Evolutionary conservation across 345 rosid species (phyloP), one percentile per base, ranked within the genome.

Genomic region (Abelmoschus esculentus): DNA sequence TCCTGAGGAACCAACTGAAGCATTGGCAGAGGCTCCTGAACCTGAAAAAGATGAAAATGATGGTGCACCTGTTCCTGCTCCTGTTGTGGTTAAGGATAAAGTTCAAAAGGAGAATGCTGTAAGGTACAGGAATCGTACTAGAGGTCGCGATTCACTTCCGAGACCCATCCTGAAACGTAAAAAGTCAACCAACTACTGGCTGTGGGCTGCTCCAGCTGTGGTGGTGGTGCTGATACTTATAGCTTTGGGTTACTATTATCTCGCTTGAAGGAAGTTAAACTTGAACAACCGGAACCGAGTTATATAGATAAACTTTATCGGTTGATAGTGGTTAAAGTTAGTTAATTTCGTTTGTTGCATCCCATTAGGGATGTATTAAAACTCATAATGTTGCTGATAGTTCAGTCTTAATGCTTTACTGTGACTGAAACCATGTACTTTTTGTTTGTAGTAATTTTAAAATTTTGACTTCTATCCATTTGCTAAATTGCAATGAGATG

Each of bases 171-270:
- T 83, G 76, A 90, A 81, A 88, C 84, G 87, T 74, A 96, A 84
- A 78, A 91, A 85, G 82, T 64, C 92, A 2, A 83, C 82, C 7
- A 89, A 87, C 79, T 85, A 91, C 83, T 88, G 87, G 98, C 29
- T 79, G n/a, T 88, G 83, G 80, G 96, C 79, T 17, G 90, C 77
- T 47, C 82, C 89, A 32, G 93, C 87, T 32, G 89, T 84, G 7
- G 50, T 84, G 62, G 79, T 79, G 66, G 86, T 80, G 59, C 68
- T 87, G 76, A 6, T 89, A 74, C 61, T 86, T 52, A 40, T 84
- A n/a, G 81, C 66, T 6, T 74, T 85, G 12, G 86, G 77, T 47
- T 95, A 86, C 85, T 83, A 70, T 79, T 81, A 79, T 74, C 72
- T 78, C 64, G 69, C 42, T 54, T 85, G 81, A 85, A 78, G 73